Evolutionary conservation across 805 yeast species (phyloP), one percentile per base, ranked within the genome.

Genomic region (Tetrapisispora taiwanensis): DNA sequence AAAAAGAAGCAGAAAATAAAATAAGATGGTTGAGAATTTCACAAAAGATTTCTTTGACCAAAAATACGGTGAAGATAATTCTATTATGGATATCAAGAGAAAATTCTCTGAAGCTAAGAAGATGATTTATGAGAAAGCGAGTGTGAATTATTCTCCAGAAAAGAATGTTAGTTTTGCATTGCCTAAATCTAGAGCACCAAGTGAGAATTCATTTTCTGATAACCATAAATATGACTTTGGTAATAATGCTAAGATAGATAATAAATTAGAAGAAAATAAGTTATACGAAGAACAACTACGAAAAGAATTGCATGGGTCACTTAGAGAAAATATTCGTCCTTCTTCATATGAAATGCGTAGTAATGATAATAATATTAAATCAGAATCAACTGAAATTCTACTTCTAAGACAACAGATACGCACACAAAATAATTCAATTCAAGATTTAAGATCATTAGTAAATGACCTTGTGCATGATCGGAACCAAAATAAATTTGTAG

Each of bases 61-160:
- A 15, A 55, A 56, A 15, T 63, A 59, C 19, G 52, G 49, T 17
- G 64, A 60, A 45, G 65, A 60, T 39, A 59, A 37, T 13, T 37
- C 40, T 3, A 37, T 37, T 4, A 27, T 27, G 32, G 40, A 37
- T 28, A 37, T 37, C 33, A 22, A 36, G 30, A 41, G 26, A 22
- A 30, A 31, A 17, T 19, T 17, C 26, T 26, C 40, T 6, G 24
- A 41, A 28, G 30, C 33, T n/a, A 17, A 28, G 17, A 27, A 41
- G 20, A n/a, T 34, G 38, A 28, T 37, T 13, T 27, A 37, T 28
- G 40, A 37, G 4, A 37, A 37, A 10, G 27, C 27, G 17, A 37
- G 27, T 28, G 3, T 17, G 6, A 37, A 8, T 13, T 37, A 37
- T 17, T 37, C 40, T 13, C 40, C 34, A 39, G 41, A 39, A 19